Conservation (phyloP, 345 rosid genomes). For the Camelina neglecta region DNA sequence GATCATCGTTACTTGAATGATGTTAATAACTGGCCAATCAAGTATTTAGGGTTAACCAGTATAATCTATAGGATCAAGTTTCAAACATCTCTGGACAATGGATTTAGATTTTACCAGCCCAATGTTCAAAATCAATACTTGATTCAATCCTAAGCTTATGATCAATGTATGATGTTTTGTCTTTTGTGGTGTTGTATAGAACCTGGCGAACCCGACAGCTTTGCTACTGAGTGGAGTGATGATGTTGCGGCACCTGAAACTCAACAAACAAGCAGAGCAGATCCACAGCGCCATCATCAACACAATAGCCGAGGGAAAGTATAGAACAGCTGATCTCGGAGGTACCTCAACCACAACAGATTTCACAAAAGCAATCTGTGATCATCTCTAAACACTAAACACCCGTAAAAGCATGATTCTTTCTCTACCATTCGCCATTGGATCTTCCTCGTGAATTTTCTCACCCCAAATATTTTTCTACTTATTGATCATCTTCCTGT, state of each 20-base stretch:
- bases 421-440: conserved; percentile 22
- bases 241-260: conserved; percentile 84
- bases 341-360: conserved; percentile 78
- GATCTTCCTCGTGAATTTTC: background rate
- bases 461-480: background rate
- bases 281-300: conserved; percentile 77
- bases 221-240: conserved; percentile 76
- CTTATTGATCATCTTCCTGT: conserved; percentile 4
- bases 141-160: background rate
- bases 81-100: background rate
- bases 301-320: conserved; percentile 87
- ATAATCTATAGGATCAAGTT: background rate
- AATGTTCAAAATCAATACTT: background rate
- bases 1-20: background rate
- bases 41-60: background rate
- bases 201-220: conserved; percentile 97
- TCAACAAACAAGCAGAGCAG: conserved; percentile 76
- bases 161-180: background rate
- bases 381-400: conserved; percentile 56
- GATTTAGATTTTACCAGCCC: conserved; percentile 1
- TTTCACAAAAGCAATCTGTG: conserved; percentile 84
- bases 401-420: conserved; percentile 17
- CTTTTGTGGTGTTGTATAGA: conserved; percentile 45
- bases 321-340: conserved; percentile 95
- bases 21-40: conserved; percentile 12